Base-by-base conservation (phyloP, 202 grass and related monocot genomes). In the Cymbopogon flexuosus region DNA sequence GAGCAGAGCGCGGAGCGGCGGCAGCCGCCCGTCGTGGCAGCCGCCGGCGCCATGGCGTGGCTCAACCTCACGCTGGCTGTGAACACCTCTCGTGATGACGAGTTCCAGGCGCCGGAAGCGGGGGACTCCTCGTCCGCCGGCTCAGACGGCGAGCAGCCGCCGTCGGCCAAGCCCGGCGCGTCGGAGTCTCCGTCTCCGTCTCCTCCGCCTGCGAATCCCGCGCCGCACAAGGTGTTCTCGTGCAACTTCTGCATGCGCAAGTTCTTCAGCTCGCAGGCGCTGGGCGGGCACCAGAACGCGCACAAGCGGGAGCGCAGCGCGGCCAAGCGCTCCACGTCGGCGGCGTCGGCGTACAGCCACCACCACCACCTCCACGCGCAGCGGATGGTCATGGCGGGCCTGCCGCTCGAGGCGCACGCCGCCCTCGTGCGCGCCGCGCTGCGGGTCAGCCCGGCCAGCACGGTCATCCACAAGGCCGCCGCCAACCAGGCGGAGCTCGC, bases 231-330 rank as follows among this genome's bases (percentile, higher is more conserved):
- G 86, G 88, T 93, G 76, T 97, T 93, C 86, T 97, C 93, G 15
- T 97, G 93, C 86, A 97, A 89, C 84, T 97, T 91, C 85, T 97
- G 93, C 86, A 89, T 91, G 90, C 51, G 90, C 33, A 97, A 97
- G 85, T 97, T 97, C 61, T 97, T 87, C 81, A 97, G 93, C 86
- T 97, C 93, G 21, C 93, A 97, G 75, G 93, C 93, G 45, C 73
- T 97, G 73, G 93, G 93, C 62, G 90, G 93, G 2, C 93, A 97
- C 85, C 93, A 97, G 76, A 97, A 97, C 87, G 93, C 93, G 81
- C 93, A 97, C 83, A 97, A 97, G 83, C 79, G 90, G 71, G 93
- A 97, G 80, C 89, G 93, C 80, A 89, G 93, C 83, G 86, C 88
- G 0, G 93, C 88, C 23, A 97, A 90, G 81, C 77, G 86, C 6